Evolutionary conservation across 164 flowering plant genomes (phyloP), one percentile per base, ranked within the genome.

Genomic region (Sextonia rubra): DNA sequence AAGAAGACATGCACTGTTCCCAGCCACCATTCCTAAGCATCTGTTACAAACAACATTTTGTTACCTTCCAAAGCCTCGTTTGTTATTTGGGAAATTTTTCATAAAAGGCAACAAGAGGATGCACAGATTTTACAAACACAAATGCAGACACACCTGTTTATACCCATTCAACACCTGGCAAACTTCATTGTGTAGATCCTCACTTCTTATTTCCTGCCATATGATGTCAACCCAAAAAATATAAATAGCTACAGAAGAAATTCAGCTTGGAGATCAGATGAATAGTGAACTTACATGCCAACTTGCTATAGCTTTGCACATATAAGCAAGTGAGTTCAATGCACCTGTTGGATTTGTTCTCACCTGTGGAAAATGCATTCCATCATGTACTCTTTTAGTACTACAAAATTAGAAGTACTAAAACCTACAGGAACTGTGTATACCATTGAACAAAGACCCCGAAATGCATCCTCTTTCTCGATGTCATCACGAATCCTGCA

Each of bases 361-460:
- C 75, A 91, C 96, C 99, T 95, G 91, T 70, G 77, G 73, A 73
- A 68, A 24, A 70, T 32, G 60, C n/a, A 49, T 12, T 12, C 2
- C 4, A 52, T 52, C 17, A 52, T 52, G 58, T 52, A 15, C 17
- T 20, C n/a, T 52, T 52, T 52, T 52, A 15, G 22, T 11, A 49
- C 14, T 20, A 12, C 17, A 9, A 67, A 69, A 6, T 23, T 64
- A 30, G 22, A 64, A 3, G 37, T 27, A 64, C 22, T 26, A 1
- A 64, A 29, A 12, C 15, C 15, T 3, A 37, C 44, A 66, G 5
- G 26, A 66, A 66, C 20, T 25, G 14, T 20, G 32, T 77, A 75
- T 86, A 96, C 99, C 95, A 96, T 75, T 44, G 99, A 98, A 85
- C 99, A 96, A 47, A 96, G 83, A 79, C 99, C 99, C 49, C 95